Percentiles rank a stretch among this genome's conserved stretches.
These are phyloP conservation scores for Talaromyces albobiverticillius DNA, from an alignment of 2,329 filamentous ascomycete genomes.

Conservation along the genomic window DNA sequence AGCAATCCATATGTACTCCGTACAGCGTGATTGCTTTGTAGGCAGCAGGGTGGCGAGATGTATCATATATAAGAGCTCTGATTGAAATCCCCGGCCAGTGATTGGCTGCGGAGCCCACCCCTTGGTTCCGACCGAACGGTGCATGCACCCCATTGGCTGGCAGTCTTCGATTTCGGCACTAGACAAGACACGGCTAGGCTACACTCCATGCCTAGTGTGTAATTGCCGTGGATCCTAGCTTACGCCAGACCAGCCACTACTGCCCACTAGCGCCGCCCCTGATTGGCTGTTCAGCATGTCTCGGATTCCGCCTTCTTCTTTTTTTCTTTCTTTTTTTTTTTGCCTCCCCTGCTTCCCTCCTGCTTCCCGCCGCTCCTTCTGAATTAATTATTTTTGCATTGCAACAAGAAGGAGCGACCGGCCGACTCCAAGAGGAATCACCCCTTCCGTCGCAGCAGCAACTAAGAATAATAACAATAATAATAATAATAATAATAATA, in stretches of 20 bases:
- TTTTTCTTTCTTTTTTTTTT: not conserved
- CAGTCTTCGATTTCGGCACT: too few species aligned
- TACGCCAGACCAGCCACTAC: not conserved
- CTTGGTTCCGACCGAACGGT: conserved; percentile 5
- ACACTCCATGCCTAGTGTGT: too few species aligned
- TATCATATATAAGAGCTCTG: too few species aligned
- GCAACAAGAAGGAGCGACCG: not conserved
- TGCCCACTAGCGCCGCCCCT: not conserved
- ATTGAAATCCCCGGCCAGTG: not conserved
- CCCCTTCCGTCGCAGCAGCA: too few species aligned
- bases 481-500: too few species aligned
- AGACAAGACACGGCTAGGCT: too few species aligned
- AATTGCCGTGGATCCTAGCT: too few species aligned
- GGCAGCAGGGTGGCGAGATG: not conserved
- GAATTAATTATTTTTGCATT: not conserved
- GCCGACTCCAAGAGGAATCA: too few species aligned
- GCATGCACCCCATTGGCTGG: not conserved
- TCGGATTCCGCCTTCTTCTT: not conserved
- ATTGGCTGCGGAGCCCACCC: conserved; percentile 11
- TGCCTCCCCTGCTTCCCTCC: not conserved
- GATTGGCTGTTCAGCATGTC: not conserved
- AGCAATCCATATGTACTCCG: too few species aligned
- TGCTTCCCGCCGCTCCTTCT: not conserved
- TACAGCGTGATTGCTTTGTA: too few species aligned
- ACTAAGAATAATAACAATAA: too few species aligned